phyloP scores from a whole-genome alignment of 805 yeast species.

The Cyberlindnera amylophila region DNA sequence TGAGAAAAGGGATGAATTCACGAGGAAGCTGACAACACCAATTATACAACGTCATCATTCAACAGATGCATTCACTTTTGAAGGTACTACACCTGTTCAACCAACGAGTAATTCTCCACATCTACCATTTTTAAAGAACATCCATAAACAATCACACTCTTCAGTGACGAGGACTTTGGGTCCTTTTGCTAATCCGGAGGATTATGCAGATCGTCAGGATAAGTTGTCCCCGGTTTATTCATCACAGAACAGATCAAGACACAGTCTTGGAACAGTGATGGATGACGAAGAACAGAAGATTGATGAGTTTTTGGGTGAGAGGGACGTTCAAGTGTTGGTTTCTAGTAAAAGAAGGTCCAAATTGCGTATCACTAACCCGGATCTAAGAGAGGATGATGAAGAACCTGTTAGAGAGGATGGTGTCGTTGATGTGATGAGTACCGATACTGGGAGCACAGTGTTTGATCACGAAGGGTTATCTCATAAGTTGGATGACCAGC shows the following conservation, averaged over 20 bases:
- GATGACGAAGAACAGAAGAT: conserved; percentile 29
- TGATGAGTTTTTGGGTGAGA: conserved; percentile 40
- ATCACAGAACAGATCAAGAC: conserved; percentile 14
- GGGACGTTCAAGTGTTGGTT: conserved; percentile 72
- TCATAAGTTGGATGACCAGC: neutral
- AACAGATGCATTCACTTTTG: neutral
- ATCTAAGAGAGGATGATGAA: conserved; percentile 23
- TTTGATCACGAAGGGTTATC: neutral
- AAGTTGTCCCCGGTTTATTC: conserved; percentile 13
- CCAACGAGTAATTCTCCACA: no score
- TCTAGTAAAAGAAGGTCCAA: conserved; percentile 60
- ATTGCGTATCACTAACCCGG: conserved; percentile 63
- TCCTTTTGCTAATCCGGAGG: conserved; percentile 26
- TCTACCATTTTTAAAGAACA: no score
- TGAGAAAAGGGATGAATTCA: conserved; percentile 23
- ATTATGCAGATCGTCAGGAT: conserved; percentile 21
- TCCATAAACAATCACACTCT: no score
- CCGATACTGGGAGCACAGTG: conserved; percentile 9
- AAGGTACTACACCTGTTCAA: conserved; percentile 2
- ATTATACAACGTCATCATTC: neutral
- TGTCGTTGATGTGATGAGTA: conserved; percentile 7
- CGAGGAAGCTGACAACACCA: conserved; percentile 1
- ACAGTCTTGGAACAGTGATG: conserved; percentile 1
- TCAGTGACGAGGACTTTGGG: conserved; percentile 1
- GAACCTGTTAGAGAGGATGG: neutral